A percentile compares a stretch with the other conserved stretches of the same genome.
Conservation (phyloP, 345 rosid species). For the Theobroma cacao region DNA sequence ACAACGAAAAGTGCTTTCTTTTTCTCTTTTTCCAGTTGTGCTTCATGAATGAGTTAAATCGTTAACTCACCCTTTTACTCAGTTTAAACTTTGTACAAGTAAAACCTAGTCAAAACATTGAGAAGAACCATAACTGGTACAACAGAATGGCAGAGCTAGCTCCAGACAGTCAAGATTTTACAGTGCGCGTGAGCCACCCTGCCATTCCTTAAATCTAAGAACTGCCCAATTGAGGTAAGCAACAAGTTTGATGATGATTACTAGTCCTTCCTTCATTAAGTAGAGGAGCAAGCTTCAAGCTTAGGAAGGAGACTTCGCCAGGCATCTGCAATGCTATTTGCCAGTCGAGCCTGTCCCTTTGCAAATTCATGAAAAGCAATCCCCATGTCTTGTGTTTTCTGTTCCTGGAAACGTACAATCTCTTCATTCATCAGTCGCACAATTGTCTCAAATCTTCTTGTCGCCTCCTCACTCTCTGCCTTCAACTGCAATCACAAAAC, state of each 20-base stretch:
- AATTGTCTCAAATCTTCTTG: conserved; percentile 65
- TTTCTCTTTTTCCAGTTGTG: not conserved
- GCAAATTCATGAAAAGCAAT: conserved; percentile 90
- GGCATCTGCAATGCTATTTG: conserved; percentile 77
- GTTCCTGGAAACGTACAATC: conserved; percentile 84
- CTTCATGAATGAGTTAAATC: not conserved
- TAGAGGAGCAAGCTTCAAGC: conserved; percentile 68
- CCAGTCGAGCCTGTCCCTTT: conserved; percentile 87
- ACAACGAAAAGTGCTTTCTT: not conserved
- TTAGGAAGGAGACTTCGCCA: conserved; percentile 98
- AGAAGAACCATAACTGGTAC: conserved; percentile 8
- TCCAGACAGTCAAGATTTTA: conserved; percentile 17
- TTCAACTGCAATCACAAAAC: conserved; percentile 57
- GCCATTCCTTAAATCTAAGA: conserved; percentile 1
- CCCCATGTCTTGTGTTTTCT: conserved; percentile 86
- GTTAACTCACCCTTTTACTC: not conserved
- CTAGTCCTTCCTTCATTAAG: not conserved
- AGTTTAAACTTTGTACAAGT: conserved; percentile 27
- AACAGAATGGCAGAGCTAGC: conserved; percentile 18
- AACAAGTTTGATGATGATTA: conserved; percentile 10
- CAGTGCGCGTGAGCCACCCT: conserved; percentile 8
- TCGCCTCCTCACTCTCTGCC: conserved; percentile 79
- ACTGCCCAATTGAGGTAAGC: not conserved
- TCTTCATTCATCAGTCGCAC: conserved; percentile 83
- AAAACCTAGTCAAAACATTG: not conserved